These are phyloP conservation scores for Dioscorea alata DNA, from an alignment of 106 monocot species.

Conservation along the genomic window DNA sequence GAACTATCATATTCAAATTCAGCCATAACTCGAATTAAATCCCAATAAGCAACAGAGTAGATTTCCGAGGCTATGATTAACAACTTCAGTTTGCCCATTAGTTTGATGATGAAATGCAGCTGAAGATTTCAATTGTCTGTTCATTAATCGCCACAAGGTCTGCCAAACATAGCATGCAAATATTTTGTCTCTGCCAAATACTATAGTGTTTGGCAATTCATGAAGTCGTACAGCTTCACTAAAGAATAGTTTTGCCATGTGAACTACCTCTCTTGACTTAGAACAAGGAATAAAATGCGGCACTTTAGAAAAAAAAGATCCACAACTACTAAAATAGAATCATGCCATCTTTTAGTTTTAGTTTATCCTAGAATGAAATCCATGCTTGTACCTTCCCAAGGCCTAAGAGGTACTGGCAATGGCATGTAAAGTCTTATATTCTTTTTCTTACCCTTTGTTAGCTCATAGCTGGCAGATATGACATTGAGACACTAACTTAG, in stretches of 20 bases:
- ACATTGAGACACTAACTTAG: background rate
- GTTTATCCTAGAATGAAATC: background rate
- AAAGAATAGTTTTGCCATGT: background rate
- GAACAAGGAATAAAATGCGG: too few species aligned
- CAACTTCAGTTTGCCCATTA: background rate
- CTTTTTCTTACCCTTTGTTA: background rate
- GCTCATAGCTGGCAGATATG: background rate
- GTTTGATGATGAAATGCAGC: slow-evolving; percentile 2
- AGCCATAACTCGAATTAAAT: background rate
- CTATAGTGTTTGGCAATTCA: background rate
- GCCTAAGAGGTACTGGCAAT: background rate
- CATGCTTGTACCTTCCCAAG: background rate
- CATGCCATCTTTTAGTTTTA: background rate
- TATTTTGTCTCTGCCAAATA: background rate
- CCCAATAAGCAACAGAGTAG: background rate
- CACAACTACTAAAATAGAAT: background rate
- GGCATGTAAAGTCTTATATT: background rate
- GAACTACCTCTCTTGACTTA: background rate
- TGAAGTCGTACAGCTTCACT: background rate
- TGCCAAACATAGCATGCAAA: background rate
- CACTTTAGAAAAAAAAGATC: slow-evolving; percentile 9
- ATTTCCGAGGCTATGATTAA: background rate
- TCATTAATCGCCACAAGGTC: background rate
- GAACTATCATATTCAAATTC: background rate
- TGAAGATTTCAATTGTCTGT: background rate